These are phyloP conservation scores for Suhomyces sp. DNA, from an alignment of 805 yeast species.

Conservation along the genomic window DNA sequence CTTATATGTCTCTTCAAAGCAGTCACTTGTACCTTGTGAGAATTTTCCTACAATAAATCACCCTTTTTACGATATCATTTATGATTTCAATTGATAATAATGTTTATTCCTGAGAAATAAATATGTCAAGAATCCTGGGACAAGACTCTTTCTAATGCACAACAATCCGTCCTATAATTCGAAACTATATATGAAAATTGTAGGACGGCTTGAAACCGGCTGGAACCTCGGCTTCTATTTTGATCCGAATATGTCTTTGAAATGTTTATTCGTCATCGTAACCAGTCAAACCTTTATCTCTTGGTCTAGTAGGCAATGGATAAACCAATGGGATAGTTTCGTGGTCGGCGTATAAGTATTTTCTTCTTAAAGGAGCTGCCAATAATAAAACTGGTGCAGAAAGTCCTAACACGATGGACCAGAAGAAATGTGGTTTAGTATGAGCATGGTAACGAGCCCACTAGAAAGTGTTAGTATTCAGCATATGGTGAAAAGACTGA, in stretches of 20 bases:
- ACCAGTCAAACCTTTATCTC: constrained; percentile 51
- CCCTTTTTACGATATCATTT: too few relatives aligned
- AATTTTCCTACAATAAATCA: too few relatives aligned
- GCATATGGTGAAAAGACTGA: too few relatives aligned
- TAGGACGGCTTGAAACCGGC: neutral
- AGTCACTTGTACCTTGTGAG: too few relatives aligned
- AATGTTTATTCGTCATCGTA: constrained; percentile 53
- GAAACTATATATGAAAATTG: too few relatives aligned
- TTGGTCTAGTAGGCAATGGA: constrained; percentile 55
- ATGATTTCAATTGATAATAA: too few relatives aligned
- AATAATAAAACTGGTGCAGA: constrained; percentile 65
- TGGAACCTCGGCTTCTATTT: neutral
- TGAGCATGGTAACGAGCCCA: constrained; percentile 77
- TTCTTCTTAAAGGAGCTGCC: constrained; percentile 69
- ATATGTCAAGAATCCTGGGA: neutral
- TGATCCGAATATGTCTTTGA: too few relatives aligned
- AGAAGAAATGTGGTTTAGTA: constrained; percentile 72
- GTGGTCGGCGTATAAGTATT: constrained; percentile 62
- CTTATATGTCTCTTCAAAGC: too few relatives aligned
- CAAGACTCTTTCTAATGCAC: constrained; percentile 6
- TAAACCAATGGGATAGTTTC: constrained; percentile 62
- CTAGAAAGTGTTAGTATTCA: constrained; percentile 37
- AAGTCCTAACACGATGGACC: constrained; percentile 60
- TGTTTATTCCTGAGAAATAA: too few relatives aligned
- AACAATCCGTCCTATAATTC: too few relatives aligned